Evolutionary conservation across 192 early-diverging fungal species (phyloP).

Genomic region (Neocallimastix lanati): DNA sequence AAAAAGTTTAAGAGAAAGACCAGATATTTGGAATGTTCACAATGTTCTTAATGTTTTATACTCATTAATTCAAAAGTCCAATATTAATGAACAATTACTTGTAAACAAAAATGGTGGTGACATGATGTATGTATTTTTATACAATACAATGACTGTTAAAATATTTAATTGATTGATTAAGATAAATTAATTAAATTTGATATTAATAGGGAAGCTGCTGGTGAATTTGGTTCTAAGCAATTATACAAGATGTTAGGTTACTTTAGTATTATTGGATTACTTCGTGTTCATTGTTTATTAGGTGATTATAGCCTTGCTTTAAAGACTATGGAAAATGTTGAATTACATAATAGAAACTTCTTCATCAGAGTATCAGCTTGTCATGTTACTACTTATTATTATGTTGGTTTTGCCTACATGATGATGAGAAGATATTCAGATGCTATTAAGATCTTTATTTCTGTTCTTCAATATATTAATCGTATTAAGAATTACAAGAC

Average conservation of each 20-base stretch:
- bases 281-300: slow-evolving; percentile 86
- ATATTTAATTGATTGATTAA: no score
- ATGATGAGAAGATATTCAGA: slow-evolving; percentile 96
- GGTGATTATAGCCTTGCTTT: slow-evolving; percentile 90
- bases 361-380: slow-evolving; percentile 92
- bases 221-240: slow-evolving; percentile 71
- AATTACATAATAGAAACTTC: slow-evolving; percentile 67
- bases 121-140: no score
- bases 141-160: no score
- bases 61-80: slow-evolving; percentile 86
- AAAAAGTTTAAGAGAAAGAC: slow-evolving; percentile 59
- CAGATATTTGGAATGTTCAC: slow-evolving; percentile 80
- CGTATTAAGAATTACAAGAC: slow-evolving; percentile 90
- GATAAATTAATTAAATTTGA: no score
- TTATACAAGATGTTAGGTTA: slow-evolving; percentile 94
- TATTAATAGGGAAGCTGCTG: slow-evolving; percentile 50
- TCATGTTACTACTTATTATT: slow-evolving; percentile 93
- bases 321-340: slow-evolving; percentile 91
- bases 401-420: slow-evolving; percentile 92
- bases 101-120: slow-evolving; percentile 79
- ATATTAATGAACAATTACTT: slow-evolving; percentile 80
- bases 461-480: slow-evolving; percentile 74
- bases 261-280: slow-evolving; percentile 79
- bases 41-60: slow-evolving; percentile 92
- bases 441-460: slow-evolving; percentile 78